Conservation (phyloP, 768 basidiomycete genomes). For the Amanita pseudoporphyria region DNA sequence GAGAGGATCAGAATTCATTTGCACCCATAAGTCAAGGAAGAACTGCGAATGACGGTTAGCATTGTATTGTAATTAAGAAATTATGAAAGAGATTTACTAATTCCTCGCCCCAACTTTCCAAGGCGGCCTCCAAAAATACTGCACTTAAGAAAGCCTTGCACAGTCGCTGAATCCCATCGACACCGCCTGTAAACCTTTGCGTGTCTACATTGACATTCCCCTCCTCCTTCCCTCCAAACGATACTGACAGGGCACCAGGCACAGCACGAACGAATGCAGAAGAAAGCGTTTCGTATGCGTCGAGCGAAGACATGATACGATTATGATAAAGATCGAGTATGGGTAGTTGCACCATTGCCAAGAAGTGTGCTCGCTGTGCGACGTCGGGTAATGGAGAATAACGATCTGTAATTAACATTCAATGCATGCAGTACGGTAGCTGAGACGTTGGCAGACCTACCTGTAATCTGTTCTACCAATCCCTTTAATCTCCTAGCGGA, state of each 20-base stretch:
- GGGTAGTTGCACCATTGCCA: constrained; percentile 79
- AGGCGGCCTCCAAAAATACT: constrained; percentile 54
- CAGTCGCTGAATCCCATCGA: constrained; percentile 74
- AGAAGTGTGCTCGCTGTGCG: constrained; percentile 72
- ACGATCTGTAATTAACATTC: constrained; percentile 47
- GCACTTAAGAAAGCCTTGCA: constrained; percentile 84
- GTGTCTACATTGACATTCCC: constrained; percentile 40
- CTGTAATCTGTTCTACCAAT: constrained; percentile 87
- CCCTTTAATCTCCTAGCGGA: constrained; percentile 80
- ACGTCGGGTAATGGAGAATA: constrained; percentile 82
- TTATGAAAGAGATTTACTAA: constrained; percentile 35
- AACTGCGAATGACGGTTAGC: constrained; percentile 40
- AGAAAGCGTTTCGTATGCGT: constrained; percentile 90
- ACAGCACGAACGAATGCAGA: constrained; percentile 84
- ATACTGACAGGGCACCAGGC: constrained; percentile 77
- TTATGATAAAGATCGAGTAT: constrained; percentile 67
- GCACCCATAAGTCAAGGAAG: constrained; percentile 85
- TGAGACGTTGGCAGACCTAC: constrained; percentile 26
- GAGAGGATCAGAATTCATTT: constrained; percentile 53
- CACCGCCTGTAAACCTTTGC: constrained; percentile 65
- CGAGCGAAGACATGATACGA: constrained; percentile 76
- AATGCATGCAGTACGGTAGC: neutral
- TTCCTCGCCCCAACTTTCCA: constrained; percentile 87
- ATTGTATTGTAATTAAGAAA: constrained; percentile 5
- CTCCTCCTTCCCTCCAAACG: constrained; percentile 35